Conservation (phyloP, 306 rosid genomes). For the Vicia faba region DNA sequence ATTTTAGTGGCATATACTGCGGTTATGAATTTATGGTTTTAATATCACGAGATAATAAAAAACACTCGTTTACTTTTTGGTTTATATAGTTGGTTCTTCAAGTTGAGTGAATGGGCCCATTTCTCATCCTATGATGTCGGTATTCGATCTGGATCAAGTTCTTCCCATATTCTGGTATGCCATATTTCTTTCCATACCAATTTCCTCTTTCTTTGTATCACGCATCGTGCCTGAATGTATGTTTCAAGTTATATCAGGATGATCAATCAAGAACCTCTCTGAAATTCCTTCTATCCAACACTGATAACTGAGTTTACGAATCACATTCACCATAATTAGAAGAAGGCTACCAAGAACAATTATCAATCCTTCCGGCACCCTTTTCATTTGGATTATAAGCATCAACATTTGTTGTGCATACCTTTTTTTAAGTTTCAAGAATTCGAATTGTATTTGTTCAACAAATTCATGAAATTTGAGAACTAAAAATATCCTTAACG, state of each 20-base stretch:
- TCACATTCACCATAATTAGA: conserved; percentile 25
- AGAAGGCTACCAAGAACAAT: conserved; percentile 23
- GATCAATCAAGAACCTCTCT: not conserved
- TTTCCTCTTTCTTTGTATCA: conserved; percentile 2
- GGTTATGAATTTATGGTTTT: conserved; percentile 23
- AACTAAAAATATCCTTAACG: conserved; percentile 30
- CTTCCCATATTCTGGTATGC: conserved; percentile 83
- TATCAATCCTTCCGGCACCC: conserved; percentile 4
- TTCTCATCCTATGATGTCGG: conserved; percentile 88
- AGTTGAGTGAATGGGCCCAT: conserved; percentile 97
- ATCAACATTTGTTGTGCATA: conserved; percentile 15
- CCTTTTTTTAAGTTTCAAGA: not conserved
- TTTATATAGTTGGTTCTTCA: conserved; percentile 81
- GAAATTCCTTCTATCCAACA: conserved; percentile 3
- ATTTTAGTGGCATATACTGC: conserved; percentile 22
- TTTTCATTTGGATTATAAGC: conserved; percentile 27
- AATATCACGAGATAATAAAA: conserved; percentile 25
- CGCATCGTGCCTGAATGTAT: conserved; percentile 11
- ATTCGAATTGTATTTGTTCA: conserved; percentile 18
- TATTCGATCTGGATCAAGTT: conserved; percentile 84
- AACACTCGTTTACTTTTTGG: conserved; percentile 12
- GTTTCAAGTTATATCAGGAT: conserved; percentile 28
- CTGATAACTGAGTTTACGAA: conserved; percentile 1
- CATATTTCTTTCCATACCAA: conserved; percentile 27
- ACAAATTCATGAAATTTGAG: conserved; percentile 24